Evolutionary conservation across 495 filamentous ascomycete species (phyloP), one percentile per base, ranked within the genome.

Genomic region (Usnea hakonensis): DNA sequence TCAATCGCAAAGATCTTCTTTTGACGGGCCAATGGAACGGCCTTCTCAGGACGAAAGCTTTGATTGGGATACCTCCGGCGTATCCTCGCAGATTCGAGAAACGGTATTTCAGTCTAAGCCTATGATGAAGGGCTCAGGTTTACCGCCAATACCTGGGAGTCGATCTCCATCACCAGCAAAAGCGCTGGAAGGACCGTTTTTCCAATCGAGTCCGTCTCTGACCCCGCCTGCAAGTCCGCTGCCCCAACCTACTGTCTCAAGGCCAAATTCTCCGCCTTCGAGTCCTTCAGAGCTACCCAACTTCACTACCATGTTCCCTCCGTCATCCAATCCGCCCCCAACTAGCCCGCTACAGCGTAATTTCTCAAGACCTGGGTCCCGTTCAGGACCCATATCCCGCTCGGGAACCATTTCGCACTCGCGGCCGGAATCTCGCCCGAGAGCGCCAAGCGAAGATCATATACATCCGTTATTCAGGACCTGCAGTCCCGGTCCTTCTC

Each of bases 401-500:
- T 44, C 60, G 36, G 32, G 17, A 56, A 56, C 32, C 36, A 21
- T 56, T 14, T 38, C 53, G 4, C 53, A 56, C 19, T 28, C 37
- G 28, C 30, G 30, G 30, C 40, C 38, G 26, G 38, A 38, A 28
- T 56, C 52, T 21, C 37, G 53, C 13, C 57, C 60, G 36, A 46
- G 60, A 43, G 58, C 68, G 35, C 38, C 67, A 38, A 81, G 79
- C 69, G 87, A 94, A 70, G 80, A 85, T 17, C 83, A 92, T 68
- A 94, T 95, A 61, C 90, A 95, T 69, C 90, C 90, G 1, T 80
- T 95, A 14, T 94, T 95, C 74, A 83, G 90, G 58, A 85, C 85
- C 1, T 86, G 85, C 65, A 90, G 85, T 48, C 87, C 89, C 0
- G 82, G 78, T 0, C 87, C 88, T 13, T 87, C 88, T 16, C 86